Evolutionary conservation across 31 red algal species (phyloP).

Genomic region (Odonthalia washingtoniensis): DNA sequence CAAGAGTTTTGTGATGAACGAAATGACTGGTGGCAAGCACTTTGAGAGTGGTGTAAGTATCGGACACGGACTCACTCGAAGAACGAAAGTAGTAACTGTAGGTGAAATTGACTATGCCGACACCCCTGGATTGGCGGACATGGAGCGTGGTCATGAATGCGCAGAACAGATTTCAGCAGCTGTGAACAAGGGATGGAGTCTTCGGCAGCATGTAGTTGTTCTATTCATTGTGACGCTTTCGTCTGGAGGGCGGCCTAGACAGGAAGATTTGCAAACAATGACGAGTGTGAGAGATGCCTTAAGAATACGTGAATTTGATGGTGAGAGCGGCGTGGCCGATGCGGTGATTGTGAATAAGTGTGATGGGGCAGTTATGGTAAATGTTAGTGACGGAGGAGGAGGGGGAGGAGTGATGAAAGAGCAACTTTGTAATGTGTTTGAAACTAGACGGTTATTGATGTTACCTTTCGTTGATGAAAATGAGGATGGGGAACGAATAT

Average conservation of each 20-base stretch:
- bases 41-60: constrained; percentile 35
- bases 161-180: neutral
- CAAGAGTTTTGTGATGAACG: constrained; percentile 35
- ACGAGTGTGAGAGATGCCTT: neutral
- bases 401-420: neutral
- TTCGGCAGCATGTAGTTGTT: neutral
- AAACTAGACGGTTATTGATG: too few relatives aligned
- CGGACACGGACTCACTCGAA: neutral
- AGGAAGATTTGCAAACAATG: neutral
- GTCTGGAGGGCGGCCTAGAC: neutral
- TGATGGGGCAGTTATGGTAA: neutral
- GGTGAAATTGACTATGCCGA: neutral
- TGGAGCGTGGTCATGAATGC: neutral
- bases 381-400: neutral
- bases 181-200: neutral
- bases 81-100: neutral
- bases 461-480: too few relatives aligned
- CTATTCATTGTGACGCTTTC: neutral
- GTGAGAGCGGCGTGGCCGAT: neutral
- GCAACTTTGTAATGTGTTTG: neutral
- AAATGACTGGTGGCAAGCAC: neutral
- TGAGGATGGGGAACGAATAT: neutral
- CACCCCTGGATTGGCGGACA: neutral
- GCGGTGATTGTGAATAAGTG: neutral
- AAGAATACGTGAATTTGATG: neutral